A percentile compares a stretch with the other conserved stretches of the same genome.
These are phyloP conservation scores for Fusarium clavum DNA, from an alignment of 2,329 filamentous ascomycete species.

Conservation along the genomic window DNA sequence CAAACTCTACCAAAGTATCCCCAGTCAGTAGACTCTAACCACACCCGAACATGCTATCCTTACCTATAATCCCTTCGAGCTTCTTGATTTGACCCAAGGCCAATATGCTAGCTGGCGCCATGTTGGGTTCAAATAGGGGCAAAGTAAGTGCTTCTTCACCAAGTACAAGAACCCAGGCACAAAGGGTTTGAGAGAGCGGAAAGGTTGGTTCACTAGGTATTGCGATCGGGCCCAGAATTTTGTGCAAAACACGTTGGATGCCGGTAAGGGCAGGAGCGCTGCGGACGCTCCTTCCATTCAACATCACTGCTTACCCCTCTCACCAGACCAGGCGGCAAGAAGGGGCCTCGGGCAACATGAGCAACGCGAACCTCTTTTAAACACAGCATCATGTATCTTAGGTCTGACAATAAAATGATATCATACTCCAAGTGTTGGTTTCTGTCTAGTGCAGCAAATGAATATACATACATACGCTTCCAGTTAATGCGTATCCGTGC, in stretches of 20 bases:
- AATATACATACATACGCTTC: constrained; percentile 33
- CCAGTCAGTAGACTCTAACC: neutral
- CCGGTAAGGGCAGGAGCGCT: constrained; percentile 9
- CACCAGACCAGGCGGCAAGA: neutral
- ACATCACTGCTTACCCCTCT: neutral
- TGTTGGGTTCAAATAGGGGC: constrained; percentile 10
- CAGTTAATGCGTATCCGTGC: constrained; percentile 30
- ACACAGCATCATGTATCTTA: neutral
- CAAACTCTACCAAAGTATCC: constrained; percentile 44
- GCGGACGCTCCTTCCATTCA: constrained; percentile 11
- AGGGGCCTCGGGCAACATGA: neutral
- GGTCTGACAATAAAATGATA: neutral
- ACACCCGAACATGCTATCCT: neutral
- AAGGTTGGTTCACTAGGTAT: neutral
- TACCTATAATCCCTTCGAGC: constrained; percentile 43
- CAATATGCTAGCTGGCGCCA: constrained; percentile 37
- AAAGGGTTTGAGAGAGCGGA: neutral
- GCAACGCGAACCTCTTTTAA: neutral
- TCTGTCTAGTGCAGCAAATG: constrained; percentile 30
- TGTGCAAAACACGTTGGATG: neutral
- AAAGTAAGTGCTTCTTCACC: neutral
- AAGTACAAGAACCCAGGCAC: neutral
- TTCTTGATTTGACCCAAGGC: constrained; percentile 40
- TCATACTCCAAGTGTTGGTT: constrained; percentile 20
- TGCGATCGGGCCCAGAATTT: constrained; percentile 6